Base-by-base conservation (phyloP, 306 rosid species). In the Lithocarpus polystachyus region DNA sequence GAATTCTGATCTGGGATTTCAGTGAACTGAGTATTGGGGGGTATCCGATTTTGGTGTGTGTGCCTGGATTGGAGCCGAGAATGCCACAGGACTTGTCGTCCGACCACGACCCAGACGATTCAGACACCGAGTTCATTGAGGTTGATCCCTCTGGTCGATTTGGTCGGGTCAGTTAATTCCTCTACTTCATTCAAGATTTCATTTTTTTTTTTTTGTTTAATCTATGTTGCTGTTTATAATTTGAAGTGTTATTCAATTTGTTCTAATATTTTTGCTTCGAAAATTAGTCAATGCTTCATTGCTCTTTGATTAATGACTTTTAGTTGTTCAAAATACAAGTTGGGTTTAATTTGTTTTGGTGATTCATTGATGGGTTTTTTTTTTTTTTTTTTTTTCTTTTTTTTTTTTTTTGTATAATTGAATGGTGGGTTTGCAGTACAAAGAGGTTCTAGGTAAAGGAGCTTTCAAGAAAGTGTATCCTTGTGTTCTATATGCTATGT, bases 391-490 rank as follows among this genome's bases (percentile, higher is more conserved):
- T 26, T 2, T 26, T 1, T 26, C 2, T 26, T 26, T 26, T 28
- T 28, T 28, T 33, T 33, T 4, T 56, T 68, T 72, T 28, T 74
- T 2, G 15, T 52, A 77, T 56, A 4, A 45, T 60, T 76, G 80
- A 24, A 43, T 76, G 79, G 62, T 73, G 68, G 26, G 83, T 82
- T 65, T 56, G 84, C 97, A 96, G 99, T 96, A 96, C 85, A 93
- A 84, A 82, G 99, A 91, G 86, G 71, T 93, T 84, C 82, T 96
- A 61, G 99, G 99, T 24, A 93, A 87, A 71, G 99, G 98, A 18
- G 99, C 99, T 64, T 96, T 93, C 88, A 96, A 96, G 85, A 96
- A 93, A 88, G 99, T 96, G 99, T 93, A 96, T 93, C 97, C 96
- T 90, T 90, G 79, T 83, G 65, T 17, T 68, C 2, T 65, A 11